Evolutionary conservation across 768 basidiomycete genomes (phyloP).

Genomic region (Auricularia heimuer): DNA sequence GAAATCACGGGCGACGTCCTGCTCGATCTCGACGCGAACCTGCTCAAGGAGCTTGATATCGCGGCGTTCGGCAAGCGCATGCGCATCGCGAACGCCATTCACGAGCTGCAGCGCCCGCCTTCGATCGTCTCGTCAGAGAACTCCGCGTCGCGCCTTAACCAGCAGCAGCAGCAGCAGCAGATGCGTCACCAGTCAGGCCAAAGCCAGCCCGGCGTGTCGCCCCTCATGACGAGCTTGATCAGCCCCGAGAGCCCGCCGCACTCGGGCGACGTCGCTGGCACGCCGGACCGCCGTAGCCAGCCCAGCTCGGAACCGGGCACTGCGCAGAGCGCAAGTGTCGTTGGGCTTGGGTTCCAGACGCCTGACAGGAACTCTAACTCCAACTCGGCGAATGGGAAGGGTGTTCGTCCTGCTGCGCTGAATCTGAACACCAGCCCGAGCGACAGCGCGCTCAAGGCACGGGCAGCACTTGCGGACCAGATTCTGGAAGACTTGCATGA

Average conservation of each 20-base stretch:
- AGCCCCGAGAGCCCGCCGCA: conserved; percentile 28
- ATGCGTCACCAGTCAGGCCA: background rate
- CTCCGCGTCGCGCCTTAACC: background rate
- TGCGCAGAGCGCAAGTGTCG: background rate
- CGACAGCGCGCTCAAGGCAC: conserved; percentile 44
- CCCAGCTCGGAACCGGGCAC: background rate
- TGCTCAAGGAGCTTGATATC: conserved; percentile 95
- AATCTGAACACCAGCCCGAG: conserved; percentile 46
- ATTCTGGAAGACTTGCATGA: background rate
- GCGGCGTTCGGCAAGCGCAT: conserved; percentile 89
- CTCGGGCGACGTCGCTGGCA: conserved; percentile 9
- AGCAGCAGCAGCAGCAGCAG: background rate
- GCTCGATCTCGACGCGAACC: conserved; percentile 82
- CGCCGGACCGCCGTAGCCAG: background rate
- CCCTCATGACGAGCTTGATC: conserved; percentile 14
- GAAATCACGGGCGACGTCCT: conserved; percentile 97
- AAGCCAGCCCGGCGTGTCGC: conserved; percentile 6
- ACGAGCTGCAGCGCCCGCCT: conserved; percentile 70
- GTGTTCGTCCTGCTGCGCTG: background rate
- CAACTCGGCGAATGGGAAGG: background rate
- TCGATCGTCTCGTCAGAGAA: conserved; percentile 45
- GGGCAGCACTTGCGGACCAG: conserved; percentile 20
- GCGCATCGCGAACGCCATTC: conserved; percentile 86
- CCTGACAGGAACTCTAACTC: background rate
- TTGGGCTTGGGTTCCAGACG: background rate